Evolutionary conservation across 495 filamentous ascomycete genomes (phyloP).

Genomic region (Collariella sp.): DNA sequence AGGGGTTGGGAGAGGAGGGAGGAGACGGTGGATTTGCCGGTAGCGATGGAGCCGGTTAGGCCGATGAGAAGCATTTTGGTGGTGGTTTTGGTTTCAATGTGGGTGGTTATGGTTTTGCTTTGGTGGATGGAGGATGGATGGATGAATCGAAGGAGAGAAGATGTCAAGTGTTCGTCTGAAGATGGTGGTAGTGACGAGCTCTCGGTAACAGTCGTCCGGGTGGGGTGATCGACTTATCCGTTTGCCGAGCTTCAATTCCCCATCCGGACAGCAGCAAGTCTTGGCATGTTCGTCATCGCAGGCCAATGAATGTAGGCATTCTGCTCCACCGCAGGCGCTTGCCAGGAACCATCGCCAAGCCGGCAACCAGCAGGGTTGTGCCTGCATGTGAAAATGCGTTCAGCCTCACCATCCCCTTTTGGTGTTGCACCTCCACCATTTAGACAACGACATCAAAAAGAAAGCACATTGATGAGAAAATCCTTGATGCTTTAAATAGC

Average conservation of each 20-base stretch:
- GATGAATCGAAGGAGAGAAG: background rate
- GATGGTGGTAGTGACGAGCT: too few species aligned
- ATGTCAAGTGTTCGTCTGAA: background rate
- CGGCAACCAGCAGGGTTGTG: background rate
- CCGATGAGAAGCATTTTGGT: constrained; percentile 82
- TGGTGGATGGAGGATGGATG: background rate
- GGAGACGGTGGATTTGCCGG: constrained; percentile 95
- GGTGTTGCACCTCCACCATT: too few species aligned
- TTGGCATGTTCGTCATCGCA: constrained; percentile 8
- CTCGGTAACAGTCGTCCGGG: background rate
- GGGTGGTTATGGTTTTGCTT: background rate
- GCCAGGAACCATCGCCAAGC: background rate
- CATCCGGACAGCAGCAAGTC: background rate
- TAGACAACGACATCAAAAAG: background rate
- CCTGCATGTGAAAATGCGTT: too few species aligned
- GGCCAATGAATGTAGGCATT: background rate
- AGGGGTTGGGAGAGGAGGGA: constrained; percentile 65
- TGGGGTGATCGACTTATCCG: background rate
- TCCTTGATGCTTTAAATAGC: background rate
- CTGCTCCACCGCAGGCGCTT: background rate
- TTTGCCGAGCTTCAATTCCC: constrained; percentile 3
- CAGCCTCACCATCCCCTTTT: too few species aligned
- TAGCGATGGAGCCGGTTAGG: constrained; percentile 94
- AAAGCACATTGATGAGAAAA: background rate
- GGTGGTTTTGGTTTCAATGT: background rate